Percentiles rank a stretch among this genome's conserved stretches.
Conservation (phyloP, 2,329 filamentous ascomycete species). For the Mycogone perniciosa region DNA sequence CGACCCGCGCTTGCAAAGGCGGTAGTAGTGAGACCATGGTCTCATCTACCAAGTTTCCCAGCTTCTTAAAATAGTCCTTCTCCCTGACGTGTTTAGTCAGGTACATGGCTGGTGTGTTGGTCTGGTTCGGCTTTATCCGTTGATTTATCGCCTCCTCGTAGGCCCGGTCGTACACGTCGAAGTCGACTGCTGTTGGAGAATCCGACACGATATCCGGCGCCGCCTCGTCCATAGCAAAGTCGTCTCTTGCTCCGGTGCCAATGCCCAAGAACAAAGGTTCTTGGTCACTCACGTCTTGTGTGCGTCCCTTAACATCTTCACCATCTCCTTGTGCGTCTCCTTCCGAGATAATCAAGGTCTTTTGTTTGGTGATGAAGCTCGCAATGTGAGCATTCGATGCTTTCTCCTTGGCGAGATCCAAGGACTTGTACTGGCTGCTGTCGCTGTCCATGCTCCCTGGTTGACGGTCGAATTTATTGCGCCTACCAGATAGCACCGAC, state of each 20-base stretch:
- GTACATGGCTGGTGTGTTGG: conserved; percentile 39
- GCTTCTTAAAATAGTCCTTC: conserved; percentile 33
- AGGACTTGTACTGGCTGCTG: conserved; percentile 10
- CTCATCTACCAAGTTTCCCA: conserved; percentile 33
- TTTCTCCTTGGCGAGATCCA: conserved; percentile 25
- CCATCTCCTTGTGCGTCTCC: conserved; percentile 18
- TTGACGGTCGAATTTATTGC: conserved; percentile 15
- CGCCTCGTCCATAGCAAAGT: conserved; percentile 34
- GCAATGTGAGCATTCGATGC: conserved; percentile 43
- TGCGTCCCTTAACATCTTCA: conserved; percentile 41
- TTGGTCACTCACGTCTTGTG: conserved; percentile 57
- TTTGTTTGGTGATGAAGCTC: conserved; percentile 41
- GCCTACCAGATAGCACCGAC: conserved; percentile 47
- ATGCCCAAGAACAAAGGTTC: conserved; percentile 66
- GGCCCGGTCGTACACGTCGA: conserved; percentile 81
- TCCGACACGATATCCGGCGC: conserved; percentile 61
- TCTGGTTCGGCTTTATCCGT: conserved; percentile 51
- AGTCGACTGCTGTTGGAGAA: conserved; percentile 76
- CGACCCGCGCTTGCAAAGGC: conserved; percentile 9
- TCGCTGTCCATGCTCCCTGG: conserved; percentile 8
- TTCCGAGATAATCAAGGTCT: conserved; percentile 31
- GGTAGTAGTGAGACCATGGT: conserved; percentile 17
- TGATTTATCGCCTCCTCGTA: conserved; percentile 72
- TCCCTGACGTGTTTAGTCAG: conserved; percentile 43
- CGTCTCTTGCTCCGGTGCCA: conserved; percentile 55